Conservation (phyloP, 257 asterid genomes). For the Solanum dulcamara region DNA sequence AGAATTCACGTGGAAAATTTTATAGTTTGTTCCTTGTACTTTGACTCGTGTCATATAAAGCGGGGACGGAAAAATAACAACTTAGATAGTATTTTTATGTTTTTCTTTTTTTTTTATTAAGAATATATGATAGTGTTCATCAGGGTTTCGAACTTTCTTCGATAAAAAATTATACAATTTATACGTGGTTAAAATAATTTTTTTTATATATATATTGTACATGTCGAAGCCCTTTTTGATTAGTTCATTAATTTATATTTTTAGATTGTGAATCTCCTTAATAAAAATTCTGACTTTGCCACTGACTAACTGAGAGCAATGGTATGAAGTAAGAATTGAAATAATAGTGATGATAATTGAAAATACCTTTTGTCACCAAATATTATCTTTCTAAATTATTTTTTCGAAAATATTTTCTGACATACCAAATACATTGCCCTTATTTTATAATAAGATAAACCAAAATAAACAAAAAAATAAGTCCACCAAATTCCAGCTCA, state of each 20-base stretch:
- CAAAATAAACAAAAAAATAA: not conserved
- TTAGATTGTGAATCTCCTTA: too few relatives aligned
- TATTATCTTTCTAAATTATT: not conserved
- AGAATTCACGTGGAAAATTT: not conserved
- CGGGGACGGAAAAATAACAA: not conserved
- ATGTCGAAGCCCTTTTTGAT: too few relatives aligned
- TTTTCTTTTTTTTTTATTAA: too few relatives aligned
- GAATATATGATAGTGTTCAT: too few relatives aligned
- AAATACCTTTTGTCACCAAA: not conserved
- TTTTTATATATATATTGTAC: too few relatives aligned
- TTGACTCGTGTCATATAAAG: not conserved
- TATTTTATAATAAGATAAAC: not conserved
- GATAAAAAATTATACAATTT: too few relatives aligned
- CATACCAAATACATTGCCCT: not conserved
- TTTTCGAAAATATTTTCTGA: not conserved
- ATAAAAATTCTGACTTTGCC: too few relatives aligned
- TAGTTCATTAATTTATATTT: too few relatives aligned
- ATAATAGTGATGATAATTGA: not conserved
- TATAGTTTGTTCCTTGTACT: not conserved
- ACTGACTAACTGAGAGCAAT: too few relatives aligned
- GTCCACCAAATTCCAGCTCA: not conserved
- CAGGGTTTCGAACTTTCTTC: too few relatives aligned
- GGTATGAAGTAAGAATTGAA: not conserved
- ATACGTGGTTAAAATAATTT: too few relatives aligned
- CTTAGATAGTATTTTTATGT: not conserved